These are phyloP conservation scores for Fragaria iinumae DNA, from an alignment of 306 rosid genomes.

Conservation along the genomic window DNA sequence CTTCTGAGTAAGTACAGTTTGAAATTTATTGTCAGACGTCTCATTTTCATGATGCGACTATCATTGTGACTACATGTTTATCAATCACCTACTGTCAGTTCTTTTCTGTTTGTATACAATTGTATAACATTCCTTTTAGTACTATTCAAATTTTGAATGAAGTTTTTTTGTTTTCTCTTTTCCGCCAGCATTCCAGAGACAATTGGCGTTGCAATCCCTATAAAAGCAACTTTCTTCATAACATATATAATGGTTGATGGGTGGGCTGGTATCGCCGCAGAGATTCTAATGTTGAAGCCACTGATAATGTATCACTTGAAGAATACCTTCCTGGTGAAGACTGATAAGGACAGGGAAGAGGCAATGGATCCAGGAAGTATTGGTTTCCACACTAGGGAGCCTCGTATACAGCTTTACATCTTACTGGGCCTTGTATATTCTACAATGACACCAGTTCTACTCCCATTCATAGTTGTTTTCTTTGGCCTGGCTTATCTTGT, in stretches of 20 bases:
- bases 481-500: slow-evolving; percentile 83
- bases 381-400: slow-evolving; percentile 94
- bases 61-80: not conserved
- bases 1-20: slow-evolving; percentile 51
- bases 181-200: slow-evolving; percentile 73
- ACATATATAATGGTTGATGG: no score
- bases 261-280: no score
- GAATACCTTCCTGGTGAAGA: slow-evolving; percentile 92
- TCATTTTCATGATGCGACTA: not conserved
- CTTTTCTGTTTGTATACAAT: not conserved
- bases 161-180: not conserved
- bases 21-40: not conserved
- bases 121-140: not conserved
- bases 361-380: slow-evolving; percentile 98
- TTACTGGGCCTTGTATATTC: slow-evolving; percentile 88
- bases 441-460: slow-evolving; percentile 69
- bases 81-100: not conserved
- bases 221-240: slow-evolving; percentile 58
- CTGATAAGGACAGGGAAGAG: slow-evolving; percentile 94
- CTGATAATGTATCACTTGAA: slow-evolving; percentile 80
- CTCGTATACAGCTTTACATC: slow-evolving; percentile 84
- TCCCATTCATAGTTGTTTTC: slow-evolving; percentile 91
- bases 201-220: slow-evolving; percentile 78
- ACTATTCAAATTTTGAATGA: not conserved
- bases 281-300: slow-evolving; percentile 47